Evolutionary conservation across 148 eudicot species (phyloP), one percentile per base, ranked within the genome.

Genomic region (Simmondsia chinensis): DNA sequence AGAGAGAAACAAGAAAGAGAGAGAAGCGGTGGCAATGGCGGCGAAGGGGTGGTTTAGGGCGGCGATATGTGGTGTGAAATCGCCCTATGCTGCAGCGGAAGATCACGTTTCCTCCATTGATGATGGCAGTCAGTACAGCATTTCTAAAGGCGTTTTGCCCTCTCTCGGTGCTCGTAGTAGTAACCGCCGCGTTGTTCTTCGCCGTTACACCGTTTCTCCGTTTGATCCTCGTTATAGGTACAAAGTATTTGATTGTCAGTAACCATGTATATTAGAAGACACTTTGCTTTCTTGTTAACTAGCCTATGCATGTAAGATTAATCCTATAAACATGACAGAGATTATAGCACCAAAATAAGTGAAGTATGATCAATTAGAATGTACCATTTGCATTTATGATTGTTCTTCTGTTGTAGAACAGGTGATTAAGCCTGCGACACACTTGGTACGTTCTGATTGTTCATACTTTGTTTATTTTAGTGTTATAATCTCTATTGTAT

Each of bases 121-220:
- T 40, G 79, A 56, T 7, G 32, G 50, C 16, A 76, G 73, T 54
- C 59, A 58, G 13, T 65, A 69, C 45, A 74, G 72, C 44, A 11
- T 80, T 14, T 50, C 73, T 1, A 46, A 44, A 38, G 78, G 72
- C 1, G 30, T 86, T 7, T 73, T 86, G 39, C 95, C 95, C 15
- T 71, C 95, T 28, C 91, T 81, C 9, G 95, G 91, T 15, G 87
- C 73, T 14, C 73, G 68, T 18, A 56, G 68, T 18, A 56, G 68
- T 33, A 54, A 51, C n/a, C 72, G 80, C 16, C 59, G 46, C 16
- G 31, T 51, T 15, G 44, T 52, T 28, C 75, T 82, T 5, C 54
- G 60, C 1, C 43, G 39, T 12, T 68, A 43, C 54, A 66, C 68
- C 14, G 13, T 86, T 52, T 73, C 80, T 20, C 83, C 87, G 8